Conservation (phyloP, 78 protist species). For the Polysphondylium violaceum region DNA sequence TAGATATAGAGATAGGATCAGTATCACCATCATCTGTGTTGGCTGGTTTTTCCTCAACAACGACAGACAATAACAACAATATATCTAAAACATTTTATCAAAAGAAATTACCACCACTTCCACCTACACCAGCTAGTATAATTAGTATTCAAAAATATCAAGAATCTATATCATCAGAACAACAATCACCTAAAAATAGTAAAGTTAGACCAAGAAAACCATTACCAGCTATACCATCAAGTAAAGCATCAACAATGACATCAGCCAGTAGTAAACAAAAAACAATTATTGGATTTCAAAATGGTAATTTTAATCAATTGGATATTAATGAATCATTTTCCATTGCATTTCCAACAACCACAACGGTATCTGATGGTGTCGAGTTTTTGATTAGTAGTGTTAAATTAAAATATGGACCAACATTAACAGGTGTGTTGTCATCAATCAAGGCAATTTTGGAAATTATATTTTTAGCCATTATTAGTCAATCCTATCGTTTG, state of each 20-base stretch:
- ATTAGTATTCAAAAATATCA: neutral
- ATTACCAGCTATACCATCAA: slow-evolving; percentile 15
- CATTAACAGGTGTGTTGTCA: neutral
- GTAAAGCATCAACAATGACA: neutral
- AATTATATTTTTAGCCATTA: neutral
- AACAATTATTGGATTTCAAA: neutral
- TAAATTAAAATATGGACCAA: neutral
- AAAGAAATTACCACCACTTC: neutral
- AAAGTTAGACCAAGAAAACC: slow-evolving; percentile 16
- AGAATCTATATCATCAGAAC: neutral
- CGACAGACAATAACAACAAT: no score
- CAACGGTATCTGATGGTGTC: neutral
- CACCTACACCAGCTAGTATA: neutral
- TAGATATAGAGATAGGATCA: no score
- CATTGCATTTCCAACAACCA: slow-evolving; percentile 21
- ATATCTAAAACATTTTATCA: neutral
- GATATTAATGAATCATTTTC: slow-evolving; percentile 32
- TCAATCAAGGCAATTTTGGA: neutral
- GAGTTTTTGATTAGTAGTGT: no score
- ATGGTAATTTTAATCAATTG: neutral
- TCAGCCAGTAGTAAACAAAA: neutral
- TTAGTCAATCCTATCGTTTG: slow-evolving; percentile 56
- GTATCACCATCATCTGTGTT: slow-evolving; percentile 1
- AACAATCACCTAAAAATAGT: neutral
- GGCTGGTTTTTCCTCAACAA: no score